Conservation (phyloP, 2,329 filamentous ascomycete genomes). For the Zasmidium cellare region DNA sequence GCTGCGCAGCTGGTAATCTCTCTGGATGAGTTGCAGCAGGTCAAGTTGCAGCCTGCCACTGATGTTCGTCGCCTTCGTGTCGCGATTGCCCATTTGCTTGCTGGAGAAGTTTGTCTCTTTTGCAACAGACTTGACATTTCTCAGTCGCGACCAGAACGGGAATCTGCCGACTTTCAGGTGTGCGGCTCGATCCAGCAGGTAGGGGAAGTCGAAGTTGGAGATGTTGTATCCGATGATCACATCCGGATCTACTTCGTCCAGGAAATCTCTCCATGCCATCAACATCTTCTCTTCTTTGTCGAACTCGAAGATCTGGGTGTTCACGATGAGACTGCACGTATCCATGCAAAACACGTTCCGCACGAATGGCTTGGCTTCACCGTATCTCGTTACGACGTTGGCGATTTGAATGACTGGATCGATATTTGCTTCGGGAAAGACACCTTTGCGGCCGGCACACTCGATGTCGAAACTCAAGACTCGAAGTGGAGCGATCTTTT, state of each 20-base stretch:
- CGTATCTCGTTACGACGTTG: constrained; percentile 90
- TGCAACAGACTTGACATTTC: constrained; percentile 66
- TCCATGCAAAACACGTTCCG: constrained; percentile 96
- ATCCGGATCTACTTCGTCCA: constrained; percentile 89
- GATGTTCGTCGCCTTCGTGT: constrained; percentile 91
- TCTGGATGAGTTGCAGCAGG: constrained; percentile 88
- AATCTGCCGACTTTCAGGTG: constrained; percentile 79
- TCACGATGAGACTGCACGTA: constrained; percentile 88
- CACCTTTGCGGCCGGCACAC: constrained; percentile 93
- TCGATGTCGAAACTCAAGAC: constrained; percentile 98
- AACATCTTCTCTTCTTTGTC: constrained; percentile 84
- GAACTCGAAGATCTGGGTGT: constrained; percentile 87
- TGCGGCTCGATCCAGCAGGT: constrained; percentile 83
- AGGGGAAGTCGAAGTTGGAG: constrained; percentile 97
- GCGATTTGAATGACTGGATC: constrained; percentile 98
- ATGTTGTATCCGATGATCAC: constrained; percentile 99
- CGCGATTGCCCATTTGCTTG: constrained; percentile 96
- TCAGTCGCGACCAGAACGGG: constrained; percentile 83
- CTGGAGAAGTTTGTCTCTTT: constrained; percentile 88
- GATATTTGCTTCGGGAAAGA: constrained; percentile 88
- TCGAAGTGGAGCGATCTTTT: constrained; percentile 92
- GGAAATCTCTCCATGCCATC: constrained; percentile 85
- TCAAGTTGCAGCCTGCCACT: constrained; percentile 92
- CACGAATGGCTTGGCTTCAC: constrained; percentile 93
- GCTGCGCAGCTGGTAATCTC: constrained; percentile 91